Evolutionary conservation across 129 eudicot genomes (phyloP).

Genomic region (Artemisia annua): DNA sequence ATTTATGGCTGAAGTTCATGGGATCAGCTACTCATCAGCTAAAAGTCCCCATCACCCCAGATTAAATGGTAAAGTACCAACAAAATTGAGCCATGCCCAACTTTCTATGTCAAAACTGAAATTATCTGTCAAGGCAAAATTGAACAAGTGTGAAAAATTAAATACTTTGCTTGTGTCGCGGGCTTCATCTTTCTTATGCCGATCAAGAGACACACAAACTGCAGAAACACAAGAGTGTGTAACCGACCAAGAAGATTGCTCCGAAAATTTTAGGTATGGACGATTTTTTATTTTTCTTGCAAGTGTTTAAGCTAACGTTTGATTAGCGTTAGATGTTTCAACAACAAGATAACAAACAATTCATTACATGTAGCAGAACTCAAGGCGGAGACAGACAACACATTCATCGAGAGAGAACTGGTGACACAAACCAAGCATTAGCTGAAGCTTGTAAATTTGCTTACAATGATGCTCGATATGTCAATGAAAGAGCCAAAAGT

Average conservation of each 20-base stretch:
- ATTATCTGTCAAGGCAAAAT: conserved; percentile 30
- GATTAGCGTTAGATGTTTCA: conserved; percentile 5
- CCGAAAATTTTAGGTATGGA: conserved; percentile 64
- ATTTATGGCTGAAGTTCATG: conserved; percentile 61
- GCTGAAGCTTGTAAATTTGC: conserved; percentile 88
- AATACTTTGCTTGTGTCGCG: conserved; percentile 18
- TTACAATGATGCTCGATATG: conserved; percentile 82
- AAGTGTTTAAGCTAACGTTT: not conserved
- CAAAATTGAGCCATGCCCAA: conserved; percentile 42
- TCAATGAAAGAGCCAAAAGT: conserved; percentile 85
- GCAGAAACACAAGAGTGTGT: conserved; percentile 59
- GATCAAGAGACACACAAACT: conserved; percentile 55
- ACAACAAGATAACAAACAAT: conserved; percentile 5
- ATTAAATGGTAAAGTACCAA: conserved; percentile 29
- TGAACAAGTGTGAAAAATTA: conserved; percentile 31
- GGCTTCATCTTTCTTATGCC: conserved; percentile 52
- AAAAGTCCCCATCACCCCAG: conserved; percentile 66
- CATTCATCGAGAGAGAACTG: conserved; percentile 26
- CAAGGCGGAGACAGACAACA: conserved; percentile 42
- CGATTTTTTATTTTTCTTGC: not conserved
- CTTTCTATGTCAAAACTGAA: conserved; percentile 40
- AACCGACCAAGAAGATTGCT: conserved; percentile 44
- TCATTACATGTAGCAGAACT: conserved; percentile 38
- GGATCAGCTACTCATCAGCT: conserved; percentile 56
- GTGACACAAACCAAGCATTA: conserved; percentile 52